Conservation (phyloP, 257 asterid genomes). For the Fraxinus cuspidata region DNA sequence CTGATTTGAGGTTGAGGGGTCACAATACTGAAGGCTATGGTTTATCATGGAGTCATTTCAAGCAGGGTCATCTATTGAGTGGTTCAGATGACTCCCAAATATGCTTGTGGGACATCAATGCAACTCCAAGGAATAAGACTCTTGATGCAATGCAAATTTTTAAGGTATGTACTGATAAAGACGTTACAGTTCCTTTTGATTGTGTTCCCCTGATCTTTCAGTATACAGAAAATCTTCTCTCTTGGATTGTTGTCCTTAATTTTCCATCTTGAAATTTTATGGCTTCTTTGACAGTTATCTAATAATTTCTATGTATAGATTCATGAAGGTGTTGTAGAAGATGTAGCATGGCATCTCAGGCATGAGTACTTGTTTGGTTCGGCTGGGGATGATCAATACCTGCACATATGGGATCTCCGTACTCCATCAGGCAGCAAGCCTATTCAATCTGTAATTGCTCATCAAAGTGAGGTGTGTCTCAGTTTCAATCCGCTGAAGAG, state of each 20-base stretch:
- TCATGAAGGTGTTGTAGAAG: constrained; percentile 98
- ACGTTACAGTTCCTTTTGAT: not conserved
- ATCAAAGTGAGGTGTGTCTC: constrained; percentile 80
- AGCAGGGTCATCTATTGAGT: constrained; percentile 85
- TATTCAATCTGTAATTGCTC: constrained; percentile 89
- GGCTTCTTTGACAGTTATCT: constrained; percentile 23
- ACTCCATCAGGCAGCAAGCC: constrained; percentile 69
- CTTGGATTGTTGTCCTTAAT: not conserved
- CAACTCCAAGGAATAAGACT: constrained; percentile 75
- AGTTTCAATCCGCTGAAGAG: constrained; percentile 11
- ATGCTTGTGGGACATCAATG: constrained; percentile 91
- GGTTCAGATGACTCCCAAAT: constrained; percentile 97
- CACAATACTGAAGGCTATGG: constrained; percentile 94
- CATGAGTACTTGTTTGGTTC: constrained; percentile 96
- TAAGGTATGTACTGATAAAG: constrained; percentile 50
- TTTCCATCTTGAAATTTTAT: constrained; percentile 10
- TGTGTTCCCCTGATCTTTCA: not conserved
- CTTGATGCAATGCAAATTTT: constrained; percentile 87
- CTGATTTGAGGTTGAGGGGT: constrained; percentile 90
- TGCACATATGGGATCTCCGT: constrained; percentile 91
- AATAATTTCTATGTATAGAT: constrained; percentile 39
- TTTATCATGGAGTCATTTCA: constrained; percentile 89
- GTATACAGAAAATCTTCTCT: not conserved
- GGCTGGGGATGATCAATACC: constrained; percentile 93
- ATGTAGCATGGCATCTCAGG: constrained; percentile 98